Percentiles rank a stretch among this genome's conserved stretches.
These are phyloP conservation scores for Volvox africanus DNA, from an alignment of 139 green algal genomes.

Conservation along the genomic window DNA sequence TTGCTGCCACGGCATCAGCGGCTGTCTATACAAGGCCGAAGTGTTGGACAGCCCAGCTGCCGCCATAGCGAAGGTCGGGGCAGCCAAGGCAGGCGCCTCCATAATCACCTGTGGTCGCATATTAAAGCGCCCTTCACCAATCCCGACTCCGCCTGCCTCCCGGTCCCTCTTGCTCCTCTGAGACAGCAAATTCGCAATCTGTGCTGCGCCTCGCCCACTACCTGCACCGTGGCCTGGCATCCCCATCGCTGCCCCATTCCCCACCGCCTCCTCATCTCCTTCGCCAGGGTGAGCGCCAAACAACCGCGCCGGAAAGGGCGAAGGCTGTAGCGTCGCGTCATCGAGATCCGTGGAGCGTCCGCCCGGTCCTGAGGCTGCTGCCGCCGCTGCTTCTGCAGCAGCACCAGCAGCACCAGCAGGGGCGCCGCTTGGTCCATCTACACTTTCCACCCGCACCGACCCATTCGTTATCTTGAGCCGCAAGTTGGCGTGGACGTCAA, in stretches of 20 bases:
- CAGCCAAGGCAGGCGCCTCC: slow-evolving; percentile 22
- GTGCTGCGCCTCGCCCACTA: background rate
- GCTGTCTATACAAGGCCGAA: background rate
- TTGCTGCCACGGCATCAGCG: no score
- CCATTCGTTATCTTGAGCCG: background rate
- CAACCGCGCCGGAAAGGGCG: background rate
- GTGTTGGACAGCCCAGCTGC: background rate
- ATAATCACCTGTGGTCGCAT: slow-evolving; percentile 9
- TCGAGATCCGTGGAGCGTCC: background rate
- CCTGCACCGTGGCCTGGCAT: background rate
- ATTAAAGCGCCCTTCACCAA: background rate
- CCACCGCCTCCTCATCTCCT: background rate
- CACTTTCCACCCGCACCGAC: background rate
- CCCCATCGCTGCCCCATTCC: background rate
- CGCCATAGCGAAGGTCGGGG: background rate
- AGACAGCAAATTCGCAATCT: background rate
- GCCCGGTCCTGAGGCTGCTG: background rate
- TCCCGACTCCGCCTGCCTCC: background rate
- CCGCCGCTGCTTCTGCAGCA: background rate
- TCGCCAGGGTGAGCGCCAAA: background rate
- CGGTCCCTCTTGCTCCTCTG: slow-evolving; percentile 5
- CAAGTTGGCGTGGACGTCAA: slow-evolving; percentile 53
- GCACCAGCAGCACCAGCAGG: background rate
- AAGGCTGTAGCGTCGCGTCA: slow-evolving; percentile 8
- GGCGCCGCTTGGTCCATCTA: background rate